Conservation (phyloP, 345 rosid species). For the Erucastrum elatum region DNA sequence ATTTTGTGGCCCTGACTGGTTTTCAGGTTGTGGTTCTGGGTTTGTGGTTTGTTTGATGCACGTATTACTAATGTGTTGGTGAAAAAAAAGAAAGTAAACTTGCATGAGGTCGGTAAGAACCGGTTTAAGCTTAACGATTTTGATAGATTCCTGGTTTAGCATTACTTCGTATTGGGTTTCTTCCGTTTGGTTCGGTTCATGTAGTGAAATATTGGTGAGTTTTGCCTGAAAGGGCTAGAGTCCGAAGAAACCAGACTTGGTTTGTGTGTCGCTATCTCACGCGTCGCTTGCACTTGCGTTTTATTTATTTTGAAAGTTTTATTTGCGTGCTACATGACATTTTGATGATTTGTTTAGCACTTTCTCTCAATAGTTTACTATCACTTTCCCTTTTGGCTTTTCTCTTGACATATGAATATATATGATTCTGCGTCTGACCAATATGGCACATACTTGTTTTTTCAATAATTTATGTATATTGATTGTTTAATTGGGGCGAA, state of each 20-base stretch:
- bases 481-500: background rate
- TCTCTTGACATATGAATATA: background rate
- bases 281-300: background rate
- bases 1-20: background rate
- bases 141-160: background rate
- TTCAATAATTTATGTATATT: background rate
- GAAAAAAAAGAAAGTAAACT: background rate
- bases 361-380: background rate
- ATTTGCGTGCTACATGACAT: background rate
- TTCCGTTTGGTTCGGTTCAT: background rate
- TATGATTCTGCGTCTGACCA: background rate
- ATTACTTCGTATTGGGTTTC: background rate
- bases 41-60: conserved; percentile 1
- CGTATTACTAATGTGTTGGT: background rate
- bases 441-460: background rate
- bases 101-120: background rate
- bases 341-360: background rate
- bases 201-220: background rate
- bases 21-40: background rate
- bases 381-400: background rate
- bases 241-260: background rate
- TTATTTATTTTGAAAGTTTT: background rate
- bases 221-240: background rate
- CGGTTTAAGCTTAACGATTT: background rate
- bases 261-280: background rate